Conservation (phyloP, 768 basidiomycete species). For the Hirschioporus abietinus region DNA sequence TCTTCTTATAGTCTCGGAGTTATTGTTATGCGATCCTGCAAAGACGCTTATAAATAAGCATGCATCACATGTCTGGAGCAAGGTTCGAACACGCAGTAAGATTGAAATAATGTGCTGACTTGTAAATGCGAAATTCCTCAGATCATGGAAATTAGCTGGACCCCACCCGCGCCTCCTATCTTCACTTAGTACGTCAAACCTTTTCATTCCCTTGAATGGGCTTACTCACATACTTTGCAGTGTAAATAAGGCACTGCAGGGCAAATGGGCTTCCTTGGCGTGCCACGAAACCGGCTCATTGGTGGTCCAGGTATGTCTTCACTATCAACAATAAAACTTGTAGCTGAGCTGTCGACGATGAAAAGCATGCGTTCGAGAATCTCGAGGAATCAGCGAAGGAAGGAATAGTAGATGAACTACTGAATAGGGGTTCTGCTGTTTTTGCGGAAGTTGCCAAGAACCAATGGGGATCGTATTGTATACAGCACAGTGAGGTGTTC, state of each 20-base stretch:
- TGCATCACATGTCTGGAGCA: slow-evolving; percentile 90
- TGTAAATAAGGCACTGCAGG: slow-evolving; percentile 82
- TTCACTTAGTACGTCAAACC: slow-evolving; percentile 64
- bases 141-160: slow-evolving; percentile 92
- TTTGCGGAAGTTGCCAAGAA: slow-evolving; percentile 79
- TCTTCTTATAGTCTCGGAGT: slow-evolving; percentile 76
- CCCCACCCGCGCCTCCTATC: slow-evolving; percentile 80
- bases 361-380: slow-evolving; percentile 79
- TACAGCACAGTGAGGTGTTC: slow-evolving; percentile 69
- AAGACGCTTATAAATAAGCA: slow-evolving; percentile 87
- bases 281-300: slow-evolving; percentile 89
- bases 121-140: slow-evolving; percentile 20
- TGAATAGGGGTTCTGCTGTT: slow-evolving; percentile 60
- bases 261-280: slow-evolving; percentile 84
- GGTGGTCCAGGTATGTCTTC: slow-evolving; percentile 64
- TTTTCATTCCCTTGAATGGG: slow-evolving; percentile 6
- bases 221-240: slow-evolving; percentile 29
- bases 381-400: slow-evolving; percentile 80
- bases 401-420: slow-evolving; percentile 78
- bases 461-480: slow-evolving; percentile 86
- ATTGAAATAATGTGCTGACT: neutral
- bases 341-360: neutral
- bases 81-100: slow-evolving; percentile 38
- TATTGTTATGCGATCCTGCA: slow-evolving; percentile 78
- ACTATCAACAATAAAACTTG: neutral